Conservation (phyloP, 129 eudicot species). For the Deinandra increscens region DNA sequence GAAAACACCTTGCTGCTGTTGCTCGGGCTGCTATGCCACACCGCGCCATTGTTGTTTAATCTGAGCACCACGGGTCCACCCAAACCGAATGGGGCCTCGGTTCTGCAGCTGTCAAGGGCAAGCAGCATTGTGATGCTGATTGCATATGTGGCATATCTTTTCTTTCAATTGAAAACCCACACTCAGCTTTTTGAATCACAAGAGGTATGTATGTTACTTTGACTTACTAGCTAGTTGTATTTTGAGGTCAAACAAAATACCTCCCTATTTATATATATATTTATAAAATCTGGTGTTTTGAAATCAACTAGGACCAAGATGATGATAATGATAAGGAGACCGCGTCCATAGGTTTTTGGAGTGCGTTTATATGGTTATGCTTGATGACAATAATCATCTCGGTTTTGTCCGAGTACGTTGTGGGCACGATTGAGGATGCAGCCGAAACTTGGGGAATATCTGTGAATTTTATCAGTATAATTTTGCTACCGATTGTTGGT, state of each 20-base stretch:
- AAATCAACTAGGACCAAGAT: slow-evolving; percentile 33
- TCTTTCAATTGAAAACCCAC: slow-evolving; percentile 84
- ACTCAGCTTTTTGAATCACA: slow-evolving; percentile 62
- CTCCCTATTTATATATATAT: too few relatives aligned
- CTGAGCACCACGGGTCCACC: slow-evolving; percentile 8
- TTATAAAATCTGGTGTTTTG: background rate
- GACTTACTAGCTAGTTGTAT: background rate
- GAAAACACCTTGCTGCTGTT: slow-evolving; percentile 62
- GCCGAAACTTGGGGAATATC: slow-evolving; percentile 80
- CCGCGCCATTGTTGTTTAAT: slow-evolving; percentile 58
- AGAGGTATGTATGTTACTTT: slow-evolving; percentile 40
- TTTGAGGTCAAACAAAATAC: background rate
- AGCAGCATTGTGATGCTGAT: slow-evolving; percentile 69
- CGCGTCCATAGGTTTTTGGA: slow-evolving; percentile 63
- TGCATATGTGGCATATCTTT: slow-evolving; percentile 65
- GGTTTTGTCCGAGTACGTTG: slow-evolving; percentile 76
- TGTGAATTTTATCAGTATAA: slow-evolving; percentile 75
- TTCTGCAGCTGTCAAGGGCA: slow-evolving; percentile 69
- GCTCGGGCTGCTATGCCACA: slow-evolving; percentile 75
- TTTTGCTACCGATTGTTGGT: slow-evolving; percentile 78
- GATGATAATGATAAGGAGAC: slow-evolving; percentile 45
- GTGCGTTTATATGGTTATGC: slow-evolving; percentile 70
- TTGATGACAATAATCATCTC: slow-evolving; percentile 66
- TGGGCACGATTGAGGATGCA: slow-evolving; percentile 85
- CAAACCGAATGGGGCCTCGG: background rate